Percentiles rank a stretch among this genome's conserved stretches.
phyloP scores from a whole-genome alignment of 2,329 filamentous ascomycete species.

The Penicillium olsonii region DNA sequence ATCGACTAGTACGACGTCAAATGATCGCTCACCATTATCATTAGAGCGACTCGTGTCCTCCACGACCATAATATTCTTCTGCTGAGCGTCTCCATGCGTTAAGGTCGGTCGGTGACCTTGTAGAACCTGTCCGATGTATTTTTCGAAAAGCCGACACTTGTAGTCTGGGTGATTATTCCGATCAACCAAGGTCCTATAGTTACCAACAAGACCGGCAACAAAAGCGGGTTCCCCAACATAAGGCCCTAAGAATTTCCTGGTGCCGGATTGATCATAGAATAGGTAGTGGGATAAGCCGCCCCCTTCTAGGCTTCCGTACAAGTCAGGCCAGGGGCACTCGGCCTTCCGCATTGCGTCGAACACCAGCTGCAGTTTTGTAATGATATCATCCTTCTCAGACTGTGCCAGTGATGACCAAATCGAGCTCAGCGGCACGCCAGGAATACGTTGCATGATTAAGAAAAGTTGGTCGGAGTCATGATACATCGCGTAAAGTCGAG shows the following conservation, averaged over 20 bases:
- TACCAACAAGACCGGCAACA: conserved; percentile 26
- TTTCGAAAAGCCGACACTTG: conserved; percentile 32
- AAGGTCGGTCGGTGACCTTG: conserved; percentile 31
- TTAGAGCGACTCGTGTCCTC: conserved; percentile 20
- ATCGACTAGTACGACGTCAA: conserved; percentile 32
- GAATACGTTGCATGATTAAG: conserved; percentile 30
- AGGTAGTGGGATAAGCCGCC: conserved; percentile 27
- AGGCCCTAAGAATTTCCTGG: conserved; percentile 23
- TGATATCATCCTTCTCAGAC: conserved; percentile 30
- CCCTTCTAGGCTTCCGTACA: conserved; percentile 27
- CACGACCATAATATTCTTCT: conserved; percentile 29
- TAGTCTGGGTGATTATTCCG: conserved; percentile 25
- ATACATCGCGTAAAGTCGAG: conserved; percentile 35
- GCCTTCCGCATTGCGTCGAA: conserved; percentile 26
- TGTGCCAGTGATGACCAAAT: conserved; percentile 29
- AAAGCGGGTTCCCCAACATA: conserved; percentile 27
- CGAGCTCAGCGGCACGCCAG: conserved; percentile 19
- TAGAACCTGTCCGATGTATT: conserved; percentile 25
- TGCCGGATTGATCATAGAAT: conserved; percentile 23
- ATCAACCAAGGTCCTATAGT: conserved; percentile 25
- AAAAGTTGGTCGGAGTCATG: conserved; percentile 24
- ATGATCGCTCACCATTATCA: conserved; percentile 27
- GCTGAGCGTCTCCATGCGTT: conserved; percentile 34
- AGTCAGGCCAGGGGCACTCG: conserved; percentile 29
- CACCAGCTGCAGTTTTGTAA: conserved; percentile 23